Percentiles rank a stretch among this genome's conserved stretches.
phyloP scores from a whole-genome alignment of 352 stramenopile genomes.

The Phytophthora fragariae region DNA sequence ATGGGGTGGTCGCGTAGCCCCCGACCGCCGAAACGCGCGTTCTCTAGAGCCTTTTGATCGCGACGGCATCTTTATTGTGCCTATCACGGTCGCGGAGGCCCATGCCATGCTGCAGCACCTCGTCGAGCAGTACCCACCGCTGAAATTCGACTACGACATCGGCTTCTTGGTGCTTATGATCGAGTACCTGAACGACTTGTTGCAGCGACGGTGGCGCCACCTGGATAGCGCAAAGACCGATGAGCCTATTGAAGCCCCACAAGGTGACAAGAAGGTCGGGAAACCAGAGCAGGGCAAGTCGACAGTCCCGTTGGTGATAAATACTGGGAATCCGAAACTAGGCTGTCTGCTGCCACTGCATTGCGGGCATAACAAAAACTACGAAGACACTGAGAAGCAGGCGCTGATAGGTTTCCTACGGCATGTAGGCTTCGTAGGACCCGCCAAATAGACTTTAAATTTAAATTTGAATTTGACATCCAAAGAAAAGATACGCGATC shows the following conservation, averaged over 20 bases:
- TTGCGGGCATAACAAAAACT: constrained; percentile 90
- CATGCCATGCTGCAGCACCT: constrained; percentile 61
- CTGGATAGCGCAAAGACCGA: constrained; percentile 41
- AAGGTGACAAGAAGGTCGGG: constrained; percentile 15
- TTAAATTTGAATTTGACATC: constrained; percentile 17
- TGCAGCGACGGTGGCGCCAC: constrained; percentile 63
- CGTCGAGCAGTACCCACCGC: constrained; percentile 60
- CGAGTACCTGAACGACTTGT: constrained; percentile 75
- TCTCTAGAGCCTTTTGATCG: constrained; percentile 76
- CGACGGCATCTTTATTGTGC: constrained; percentile 71
- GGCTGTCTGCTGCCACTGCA: constrained; percentile 76
- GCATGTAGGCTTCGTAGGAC: constrained; percentile 48
- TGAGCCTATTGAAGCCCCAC: constrained; percentile 5
- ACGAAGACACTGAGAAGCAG: constrained; percentile 75
- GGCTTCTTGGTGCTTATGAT: constrained; percentile 76
- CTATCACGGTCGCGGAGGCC: constrained; percentile 64
- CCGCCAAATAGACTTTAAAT: constrained; percentile 31
- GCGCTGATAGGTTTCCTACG: constrained; percentile 67
- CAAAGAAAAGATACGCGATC: constrained; percentile 20
- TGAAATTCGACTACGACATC: constrained; percentile 84
- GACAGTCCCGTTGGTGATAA: constrained; percentile 41
- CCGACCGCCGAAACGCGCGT: constrained; percentile 35
- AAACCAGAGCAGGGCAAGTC: constrained; percentile 18
- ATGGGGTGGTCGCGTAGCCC: constrained; percentile 70
- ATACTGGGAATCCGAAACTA: constrained; percentile 43